These are phyloP conservation scores for Barnettozyma pratensis DNA, from an alignment of 805 yeast species.

Conservation along the genomic window DNA sequence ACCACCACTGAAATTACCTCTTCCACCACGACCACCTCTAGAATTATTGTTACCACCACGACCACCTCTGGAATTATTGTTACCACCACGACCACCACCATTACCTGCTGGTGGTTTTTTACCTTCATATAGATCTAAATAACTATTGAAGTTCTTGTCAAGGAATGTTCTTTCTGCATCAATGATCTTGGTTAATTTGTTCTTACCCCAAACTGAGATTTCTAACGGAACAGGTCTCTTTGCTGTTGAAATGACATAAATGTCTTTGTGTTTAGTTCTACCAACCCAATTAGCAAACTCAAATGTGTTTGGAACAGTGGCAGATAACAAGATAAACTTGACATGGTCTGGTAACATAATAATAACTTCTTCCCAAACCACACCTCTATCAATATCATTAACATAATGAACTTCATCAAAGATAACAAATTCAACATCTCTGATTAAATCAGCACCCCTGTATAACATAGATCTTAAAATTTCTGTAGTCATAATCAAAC, in stretches of 20 bases:
- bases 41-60: slow-evolving; percentile 36
- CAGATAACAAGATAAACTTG: slow-evolving; percentile 83
- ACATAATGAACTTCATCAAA: slow-evolving; percentile 98
- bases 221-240: slow-evolving; percentile 96
- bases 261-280: slow-evolving; percentile 91
- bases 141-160: slow-evolving; percentile 57
- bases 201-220: slow-evolving; percentile 79
- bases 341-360: slow-evolving; percentile 97
- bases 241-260: slow-evolving; percentile 93
- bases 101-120: slow-evolving; percentile 33
- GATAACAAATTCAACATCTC: slow-evolving; percentile 96
- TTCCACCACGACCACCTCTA: slow-evolving; percentile 35
- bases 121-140: slow-evolving; percentile 45
- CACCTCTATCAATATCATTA: slow-evolving; percentile 95
- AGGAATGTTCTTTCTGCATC: slow-evolving; percentile 68
- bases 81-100: slow-evolving; percentile 30
- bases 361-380: slow-evolving; percentile 98
- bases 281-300: slow-evolving; percentile 99
- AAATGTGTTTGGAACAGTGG: slow-evolving; percentile 97
- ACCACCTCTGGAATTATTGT: slow-evolving; percentile 34
- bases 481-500: slow-evolving; percentile 97
- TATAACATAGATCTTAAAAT: slow-evolving; percentile 92
- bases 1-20: slow-evolving; percentile 32
- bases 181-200: slow-evolving; percentile 65
- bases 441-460: slow-evolving; percentile 90